Conservation (phyloP, 225 moss, liverwort and hornwort genomes). For the Physcomitrellopsis africana region DNA sequence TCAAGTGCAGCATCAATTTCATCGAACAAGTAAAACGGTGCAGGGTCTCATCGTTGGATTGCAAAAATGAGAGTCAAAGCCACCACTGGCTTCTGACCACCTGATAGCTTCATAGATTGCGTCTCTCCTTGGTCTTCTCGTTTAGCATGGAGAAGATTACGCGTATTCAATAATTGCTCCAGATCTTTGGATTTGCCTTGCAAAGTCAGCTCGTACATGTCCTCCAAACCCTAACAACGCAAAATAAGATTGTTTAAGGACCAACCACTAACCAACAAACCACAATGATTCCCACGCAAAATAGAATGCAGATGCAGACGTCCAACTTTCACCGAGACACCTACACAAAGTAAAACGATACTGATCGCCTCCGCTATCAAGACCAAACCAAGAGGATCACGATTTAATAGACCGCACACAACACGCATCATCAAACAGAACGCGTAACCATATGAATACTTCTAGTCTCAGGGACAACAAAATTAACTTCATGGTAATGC, state of each 20-base stretch:
- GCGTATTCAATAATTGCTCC: slow-evolving; percentile 67
- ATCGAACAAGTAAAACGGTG: slow-evolving; percentile 88
- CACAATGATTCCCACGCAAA: background rate
- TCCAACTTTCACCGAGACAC: background rate
- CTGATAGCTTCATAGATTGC: slow-evolving; percentile 89
- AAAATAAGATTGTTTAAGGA: background rate
- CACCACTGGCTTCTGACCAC: slow-evolving; percentile 88
- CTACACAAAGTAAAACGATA: background rate
- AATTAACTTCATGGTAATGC: background rate
- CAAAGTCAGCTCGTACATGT: slow-evolving; percentile 66
- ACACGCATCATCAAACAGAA: background rate
- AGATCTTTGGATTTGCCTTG: slow-evolving; percentile 81
- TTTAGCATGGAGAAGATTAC: slow-evolving; percentile 64
- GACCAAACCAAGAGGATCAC: background rate
- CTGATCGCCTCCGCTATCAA: background rate
- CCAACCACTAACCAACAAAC: background rate
- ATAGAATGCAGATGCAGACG: background rate
- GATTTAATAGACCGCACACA: background rate
- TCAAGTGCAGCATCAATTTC: slow-evolving; percentile 88
- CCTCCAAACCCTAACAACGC: slow-evolving; percentile 50
- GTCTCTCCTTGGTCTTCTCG: slow-evolving; percentile 86
- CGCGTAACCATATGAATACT: background rate
- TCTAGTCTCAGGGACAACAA: background rate
- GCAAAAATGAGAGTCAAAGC: slow-evolving; percentile 86
- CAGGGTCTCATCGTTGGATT: slow-evolving; percentile 84